phyloP scores from a whole-genome alignment of 352 stramenopile genomes.

The Aphanomyces cochlioides region DNA sequence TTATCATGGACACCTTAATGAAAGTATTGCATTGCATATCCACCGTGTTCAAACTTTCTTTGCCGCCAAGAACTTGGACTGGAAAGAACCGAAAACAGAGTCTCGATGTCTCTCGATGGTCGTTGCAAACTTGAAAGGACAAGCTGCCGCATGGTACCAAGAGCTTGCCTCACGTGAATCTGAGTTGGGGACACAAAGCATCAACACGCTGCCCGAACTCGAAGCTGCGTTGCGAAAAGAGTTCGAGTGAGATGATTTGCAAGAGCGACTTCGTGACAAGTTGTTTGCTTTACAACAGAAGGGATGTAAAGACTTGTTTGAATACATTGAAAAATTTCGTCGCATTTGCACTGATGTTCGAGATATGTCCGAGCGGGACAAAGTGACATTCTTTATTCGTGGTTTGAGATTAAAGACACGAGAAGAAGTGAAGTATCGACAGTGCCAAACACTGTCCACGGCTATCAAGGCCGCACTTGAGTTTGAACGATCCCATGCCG shows the following conservation, averaged over 20 bases:
- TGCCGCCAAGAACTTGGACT: neutral
- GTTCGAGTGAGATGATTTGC: slow-evolving; percentile 32
- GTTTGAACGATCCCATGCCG: slow-evolving; percentile 32
- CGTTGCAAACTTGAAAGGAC: neutral
- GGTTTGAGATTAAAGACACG: slow-evolving; percentile 27
- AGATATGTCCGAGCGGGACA: slow-evolving; percentile 37
- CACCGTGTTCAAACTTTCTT: neutral
- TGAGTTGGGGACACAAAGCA: neutral
- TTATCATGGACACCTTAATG: neutral
- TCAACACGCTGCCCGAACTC: neutral
- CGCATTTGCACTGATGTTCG: slow-evolving; percentile 29
- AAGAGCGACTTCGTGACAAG: slow-evolving; percentile 33
- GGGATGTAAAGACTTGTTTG: slow-evolving; percentile 25
- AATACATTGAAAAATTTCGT: slow-evolving; percentile 34
- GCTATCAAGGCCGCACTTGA: slow-evolving; percentile 32
- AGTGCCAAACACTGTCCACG: slow-evolving; percentile 30
- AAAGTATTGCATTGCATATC: slow-evolving; percentile 1
- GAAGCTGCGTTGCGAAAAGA: slow-evolving; percentile 7
- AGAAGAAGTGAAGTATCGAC: slow-evolving; percentile 36
- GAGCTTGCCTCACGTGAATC: neutral
- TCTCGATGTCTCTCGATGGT: slow-evolving; percentile 3
- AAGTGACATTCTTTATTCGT: slow-evolving; percentile 34
- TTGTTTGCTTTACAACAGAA: slow-evolving; percentile 30
- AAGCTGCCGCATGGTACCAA: slow-evolving; percentile 14
- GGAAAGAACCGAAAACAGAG: neutral